Evolutionary conservation across 306 rosid species (phyloP), one percentile per base, ranked within the genome.

Genomic region (Carpinus viminea): DNA sequence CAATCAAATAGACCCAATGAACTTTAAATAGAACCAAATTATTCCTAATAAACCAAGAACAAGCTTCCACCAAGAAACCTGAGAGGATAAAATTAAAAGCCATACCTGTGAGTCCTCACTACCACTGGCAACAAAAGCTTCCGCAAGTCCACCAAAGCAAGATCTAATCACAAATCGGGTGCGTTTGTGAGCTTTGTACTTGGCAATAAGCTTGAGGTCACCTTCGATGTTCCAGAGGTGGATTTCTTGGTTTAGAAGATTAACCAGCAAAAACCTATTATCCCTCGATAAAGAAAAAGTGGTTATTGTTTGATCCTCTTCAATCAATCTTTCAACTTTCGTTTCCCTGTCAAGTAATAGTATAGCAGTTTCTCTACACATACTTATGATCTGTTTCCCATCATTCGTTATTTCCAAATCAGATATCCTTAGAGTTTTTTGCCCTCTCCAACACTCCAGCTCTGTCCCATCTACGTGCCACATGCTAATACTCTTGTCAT

Each of bases 71-170:
- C 20, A 41, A 45, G 73, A 8, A 50, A 53, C 52, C 56, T 41
- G 17, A 65, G 34, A 77, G 72, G 57, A 47, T n/a, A 17, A 36
- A 62, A 72, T 41, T 11, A 83, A 78, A 81, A 81, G 79, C 46
- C 73, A 76, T 93, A 93, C 99, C 99, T 88, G 98, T 70, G 99
- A 96, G 81, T 96, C 99, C 93, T 96, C 99, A 87, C 99, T 91
- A 79, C 99, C 99, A 75, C 98, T 91, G 79, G 98, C 99, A 88
- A 96, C 79, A 81, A 96, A 96, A 79, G 93, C 86, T 90, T 96
- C 90, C 51, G 89, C 85, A 45, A 88, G 88, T 75, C 99, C 99
- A 70, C 99, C 99, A 72, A 96, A 96, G 86, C 99, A 96, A 51
- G 99, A 93, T 83, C 97, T 88, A 79, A 96, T 90, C 79, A 96